Evolutionary conservation across 2,329 filamentous ascomycete genomes (phyloP).

Genomic region (Rhinocladiella similis): DNA sequence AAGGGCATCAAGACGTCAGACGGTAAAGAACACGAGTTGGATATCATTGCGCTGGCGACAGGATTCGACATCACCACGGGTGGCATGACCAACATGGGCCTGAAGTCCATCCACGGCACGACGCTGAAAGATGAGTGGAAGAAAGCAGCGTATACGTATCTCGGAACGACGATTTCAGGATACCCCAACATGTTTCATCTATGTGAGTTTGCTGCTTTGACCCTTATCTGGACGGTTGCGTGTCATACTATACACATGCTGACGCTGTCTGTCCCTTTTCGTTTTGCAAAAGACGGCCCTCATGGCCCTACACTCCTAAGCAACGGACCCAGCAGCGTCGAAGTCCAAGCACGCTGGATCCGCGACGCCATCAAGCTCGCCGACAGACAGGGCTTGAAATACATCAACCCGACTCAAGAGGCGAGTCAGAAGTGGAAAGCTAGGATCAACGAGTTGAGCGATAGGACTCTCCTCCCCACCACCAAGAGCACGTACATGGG

Average conservation of each 20-base stretch:
- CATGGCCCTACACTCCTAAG: constrained; percentile 58
- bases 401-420: constrained; percentile 52
- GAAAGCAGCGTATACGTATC: constrained; percentile 38
- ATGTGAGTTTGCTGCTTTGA: background rate
- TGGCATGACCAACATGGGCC: constrained; percentile 41
- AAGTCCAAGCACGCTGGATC: constrained; percentile 58
- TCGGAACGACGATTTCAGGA: constrained; percentile 43
- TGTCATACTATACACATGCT: too few species aligned
- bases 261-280: background rate
- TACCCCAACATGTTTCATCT: constrained; percentile 55
- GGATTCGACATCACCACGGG: constrained; percentile 48
- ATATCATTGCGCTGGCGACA: constrained; percentile 44
- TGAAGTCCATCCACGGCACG: constrained; percentile 41
- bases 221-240: too few species aligned
- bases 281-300: constrained; percentile 40
- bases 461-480: constrained; percentile 49
- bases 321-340: constrained; percentile 58
- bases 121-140: constrained; percentile 39
- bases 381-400: constrained; percentile 46
- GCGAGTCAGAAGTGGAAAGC: constrained; percentile 53
- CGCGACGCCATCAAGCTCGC: constrained; percentile 55
- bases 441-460: constrained; percentile 46
- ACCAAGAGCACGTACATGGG: constrained; percentile 49
- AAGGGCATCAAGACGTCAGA: constrained; percentile 45
- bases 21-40: constrained; percentile 41